Conservation (phyloP, 495 filamentous ascomycete genomes). For the Trichoderma parareesei region DNA sequence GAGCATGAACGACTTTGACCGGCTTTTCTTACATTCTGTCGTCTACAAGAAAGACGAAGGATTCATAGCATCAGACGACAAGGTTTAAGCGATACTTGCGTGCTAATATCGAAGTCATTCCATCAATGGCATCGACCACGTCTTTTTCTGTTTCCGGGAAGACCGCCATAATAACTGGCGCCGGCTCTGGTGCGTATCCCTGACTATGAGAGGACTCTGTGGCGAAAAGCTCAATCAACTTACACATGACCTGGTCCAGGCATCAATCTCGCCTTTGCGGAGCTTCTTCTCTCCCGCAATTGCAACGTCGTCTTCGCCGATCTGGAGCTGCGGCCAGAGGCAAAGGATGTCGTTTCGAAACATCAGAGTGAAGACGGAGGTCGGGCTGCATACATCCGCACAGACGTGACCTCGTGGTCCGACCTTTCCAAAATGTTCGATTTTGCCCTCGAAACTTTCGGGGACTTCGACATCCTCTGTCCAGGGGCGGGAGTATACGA, state of each 20-base stretch:
- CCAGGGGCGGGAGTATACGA: conserved; percentile 63
- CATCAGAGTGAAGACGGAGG: conserved; percentile 21
- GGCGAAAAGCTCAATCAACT: neutral
- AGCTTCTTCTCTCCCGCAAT: conserved; percentile 46
- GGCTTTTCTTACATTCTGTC: neutral
- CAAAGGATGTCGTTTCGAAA: conserved; percentile 45
- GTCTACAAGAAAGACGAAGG: too few relatives aligned
- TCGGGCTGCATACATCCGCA: conserved; percentile 50
- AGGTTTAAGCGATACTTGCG: neutral
- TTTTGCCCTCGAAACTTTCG: conserved; percentile 45
- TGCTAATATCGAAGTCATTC: neutral
- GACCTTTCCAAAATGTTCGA: conserved; percentile 53
- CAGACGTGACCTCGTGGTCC: conserved; percentile 55
- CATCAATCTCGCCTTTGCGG: conserved; percentile 56
- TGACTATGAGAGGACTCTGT: neutral
- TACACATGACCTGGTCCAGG: neutral
- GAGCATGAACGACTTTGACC: neutral
- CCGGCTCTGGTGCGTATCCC: conserved; percentile 51
- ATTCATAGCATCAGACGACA: too few relatives aligned
- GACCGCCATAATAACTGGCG: conserved; percentile 63
- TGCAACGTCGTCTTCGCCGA: conserved; percentile 64
- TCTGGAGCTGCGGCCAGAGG: conserved; percentile 55
- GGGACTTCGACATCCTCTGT: conserved; percentile 55
- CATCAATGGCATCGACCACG: neutral
- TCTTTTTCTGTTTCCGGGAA: conserved; percentile 43